A percentile compares a stretch with the other conserved stretches of the same genome.
phyloP scores from a whole-genome alignment of 805 yeast species.

The Zygosaccharomyces lentus region DNA sequence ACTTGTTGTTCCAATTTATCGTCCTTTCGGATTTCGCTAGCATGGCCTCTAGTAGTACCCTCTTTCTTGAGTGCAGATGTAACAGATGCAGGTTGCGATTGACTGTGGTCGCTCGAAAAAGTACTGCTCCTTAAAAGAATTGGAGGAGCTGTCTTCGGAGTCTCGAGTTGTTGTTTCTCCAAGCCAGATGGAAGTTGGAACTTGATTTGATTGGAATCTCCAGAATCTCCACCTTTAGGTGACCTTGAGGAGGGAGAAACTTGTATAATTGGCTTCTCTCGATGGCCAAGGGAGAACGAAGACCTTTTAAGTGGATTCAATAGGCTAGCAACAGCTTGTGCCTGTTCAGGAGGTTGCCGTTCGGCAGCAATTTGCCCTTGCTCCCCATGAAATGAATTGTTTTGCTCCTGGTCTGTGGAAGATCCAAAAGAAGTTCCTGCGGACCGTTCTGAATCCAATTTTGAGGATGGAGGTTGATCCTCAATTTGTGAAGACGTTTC shows the following conservation, averaged over 20 bases:
- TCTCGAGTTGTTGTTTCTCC: neutral
- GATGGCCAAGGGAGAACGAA: neutral
- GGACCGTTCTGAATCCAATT: constrained; percentile 1
- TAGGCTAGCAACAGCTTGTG: neutral
- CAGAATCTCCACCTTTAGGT: neutral
- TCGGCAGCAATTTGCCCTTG: neutral
- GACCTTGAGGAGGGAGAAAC: neutral
- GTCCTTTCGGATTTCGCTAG: constrained; percentile 5
- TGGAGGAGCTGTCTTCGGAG: neutral
- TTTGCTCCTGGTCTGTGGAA: constrained; percentile 1
- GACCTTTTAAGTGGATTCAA: neutral
- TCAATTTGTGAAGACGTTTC: neutral
- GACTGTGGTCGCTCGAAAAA: too few species aligned
- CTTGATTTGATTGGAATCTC: neutral
- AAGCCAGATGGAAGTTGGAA: neutral
- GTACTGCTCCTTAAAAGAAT: neutral
- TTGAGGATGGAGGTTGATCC: neutral
- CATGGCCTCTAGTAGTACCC: constrained; percentile 4
- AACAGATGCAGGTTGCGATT: neutral
- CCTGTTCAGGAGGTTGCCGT: neutral
- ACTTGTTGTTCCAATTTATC: constrained; percentile 8
- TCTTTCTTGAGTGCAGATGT: neutral
- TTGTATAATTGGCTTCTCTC: neutral
- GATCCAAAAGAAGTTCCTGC: constrained; percentile 5
- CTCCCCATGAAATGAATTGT: neutral